These are phyloP conservation scores for Spergularia azorica DNA, from an alignment of 179 eudicot genomes.

Conservation along the genomic window DNA sequence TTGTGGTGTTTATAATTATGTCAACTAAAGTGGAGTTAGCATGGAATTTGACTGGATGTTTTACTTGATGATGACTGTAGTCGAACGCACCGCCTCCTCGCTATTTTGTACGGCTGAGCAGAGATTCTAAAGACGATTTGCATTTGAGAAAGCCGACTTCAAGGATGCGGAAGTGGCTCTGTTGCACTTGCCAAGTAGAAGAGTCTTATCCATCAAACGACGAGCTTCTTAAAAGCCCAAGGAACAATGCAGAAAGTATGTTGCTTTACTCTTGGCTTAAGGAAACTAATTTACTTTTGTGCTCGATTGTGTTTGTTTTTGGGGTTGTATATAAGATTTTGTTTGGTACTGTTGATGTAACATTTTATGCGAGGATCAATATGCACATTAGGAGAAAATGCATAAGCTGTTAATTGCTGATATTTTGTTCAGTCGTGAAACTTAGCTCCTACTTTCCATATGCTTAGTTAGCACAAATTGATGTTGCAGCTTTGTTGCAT, in stretches of 20 bases:
- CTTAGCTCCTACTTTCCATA: no score
- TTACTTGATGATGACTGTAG: constrained; percentile 34
- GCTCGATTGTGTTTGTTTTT: no score
- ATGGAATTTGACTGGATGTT: constrained; percentile 4
- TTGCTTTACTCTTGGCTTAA: constrained; percentile 16
- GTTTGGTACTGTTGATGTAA: no score
- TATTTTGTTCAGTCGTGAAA: no score
- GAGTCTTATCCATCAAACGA: constrained; percentile 58
- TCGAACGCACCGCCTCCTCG: constrained; percentile 69
- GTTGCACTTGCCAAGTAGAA: constrained; percentile 69
- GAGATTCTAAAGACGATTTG: constrained; percentile 50
- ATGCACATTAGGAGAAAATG: no score
- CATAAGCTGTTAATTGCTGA: no score
- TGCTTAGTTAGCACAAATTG: no score
- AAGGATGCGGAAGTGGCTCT: constrained; percentile 82
- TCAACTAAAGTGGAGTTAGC: background rate
- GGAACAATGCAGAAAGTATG: constrained; percentile 52
- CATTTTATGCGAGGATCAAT: no score
- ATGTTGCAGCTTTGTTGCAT: no score
- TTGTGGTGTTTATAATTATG: constrained; percentile 1
- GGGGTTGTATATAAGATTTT: no score
- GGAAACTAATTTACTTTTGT: background rate
- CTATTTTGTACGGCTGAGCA: constrained; percentile 54
- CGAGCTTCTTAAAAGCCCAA: constrained; percentile 55
- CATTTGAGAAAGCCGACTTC: constrained; percentile 53